These are phyloP conservation scores for Neurospora tetraspora DNA, from an alignment of 495 filamentous ascomycete species.

Conservation along the genomic window DNA sequence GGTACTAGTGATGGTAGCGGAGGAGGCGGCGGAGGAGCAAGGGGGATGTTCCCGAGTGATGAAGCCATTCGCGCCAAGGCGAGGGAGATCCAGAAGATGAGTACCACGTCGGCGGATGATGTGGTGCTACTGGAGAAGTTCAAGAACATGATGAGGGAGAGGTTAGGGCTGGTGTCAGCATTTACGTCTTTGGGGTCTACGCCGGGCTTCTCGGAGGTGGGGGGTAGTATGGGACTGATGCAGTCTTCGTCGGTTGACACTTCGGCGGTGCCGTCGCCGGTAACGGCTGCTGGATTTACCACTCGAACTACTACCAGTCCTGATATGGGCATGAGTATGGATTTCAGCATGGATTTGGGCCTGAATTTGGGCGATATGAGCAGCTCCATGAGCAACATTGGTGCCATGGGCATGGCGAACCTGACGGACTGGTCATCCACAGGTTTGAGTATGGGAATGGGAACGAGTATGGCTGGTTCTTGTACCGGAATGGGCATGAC, in stretches of 20 bases:
- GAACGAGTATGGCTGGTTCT: background rate
- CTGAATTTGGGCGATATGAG: background rate
- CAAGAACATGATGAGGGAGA: slow-evolving; percentile 26
- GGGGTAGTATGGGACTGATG: background rate
- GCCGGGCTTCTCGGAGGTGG: background rate
- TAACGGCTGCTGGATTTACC: background rate
- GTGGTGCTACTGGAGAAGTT: slow-evolving; percentile 37
- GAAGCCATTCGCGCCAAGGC: slow-evolving; percentile 28
- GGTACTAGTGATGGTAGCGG: background rate
- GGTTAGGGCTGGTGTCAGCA: background rate
- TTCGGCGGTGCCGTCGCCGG: background rate
- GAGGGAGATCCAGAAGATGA: slow-evolving; percentile 31
- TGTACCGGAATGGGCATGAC: background rate
- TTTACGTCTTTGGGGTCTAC: background rate
- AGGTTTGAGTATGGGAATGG: background rate
- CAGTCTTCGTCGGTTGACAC: background rate
- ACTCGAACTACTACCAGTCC: background rate
- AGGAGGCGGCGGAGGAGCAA: slow-evolving; percentile 8
- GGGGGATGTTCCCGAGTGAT: slow-evolving; percentile 27
- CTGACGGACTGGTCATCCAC: background rate
- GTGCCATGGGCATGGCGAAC: background rate
- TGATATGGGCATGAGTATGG: background rate
- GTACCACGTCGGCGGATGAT: slow-evolving; percentile 39
- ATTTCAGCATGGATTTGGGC: background rate
- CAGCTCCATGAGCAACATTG: background rate